Evolutionary conservation across 129 eudicot species (phyloP).

Genomic region (Heracleum sosnowskyi): DNA sequence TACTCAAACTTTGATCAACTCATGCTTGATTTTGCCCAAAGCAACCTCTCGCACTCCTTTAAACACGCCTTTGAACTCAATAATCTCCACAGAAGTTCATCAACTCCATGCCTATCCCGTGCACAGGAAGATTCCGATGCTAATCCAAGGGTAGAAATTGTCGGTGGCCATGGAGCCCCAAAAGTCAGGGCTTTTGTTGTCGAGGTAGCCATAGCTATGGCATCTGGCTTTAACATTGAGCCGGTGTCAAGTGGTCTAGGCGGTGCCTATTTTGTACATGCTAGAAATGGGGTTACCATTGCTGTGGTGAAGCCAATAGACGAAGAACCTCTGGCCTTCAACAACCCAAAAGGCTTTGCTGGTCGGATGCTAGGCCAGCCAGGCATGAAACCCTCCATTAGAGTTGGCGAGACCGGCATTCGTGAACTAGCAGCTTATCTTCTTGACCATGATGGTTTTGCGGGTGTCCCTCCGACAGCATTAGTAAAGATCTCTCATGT

Average conservation of each 20-base stretch:
- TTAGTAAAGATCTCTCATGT: slow-evolving; percentile 66
- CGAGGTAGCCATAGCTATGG: slow-evolving; percentile 88
- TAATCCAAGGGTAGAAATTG: slow-evolving; percentile 62
- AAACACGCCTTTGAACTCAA: slow-evolving; percentile 38
- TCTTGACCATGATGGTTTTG: slow-evolving; percentile 86
- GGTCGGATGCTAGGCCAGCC: slow-evolving; percentile 93
- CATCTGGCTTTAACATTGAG: slow-evolving; percentile 62
- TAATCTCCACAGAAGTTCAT: slow-evolving; percentile 70
- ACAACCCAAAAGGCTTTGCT: slow-evolving; percentile 83
- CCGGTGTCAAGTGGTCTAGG: slow-evolving; percentile 81
- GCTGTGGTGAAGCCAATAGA: slow-evolving; percentile 90
- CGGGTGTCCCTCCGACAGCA: slow-evolving; percentile 93
- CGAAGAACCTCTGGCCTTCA: slow-evolving; percentile 85
- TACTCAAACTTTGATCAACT: slow-evolving; percentile 65
- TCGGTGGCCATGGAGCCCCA: slow-evolving; percentile 61
- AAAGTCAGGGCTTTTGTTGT: slow-evolving; percentile 68
- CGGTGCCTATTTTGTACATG: slow-evolving; percentile 67
- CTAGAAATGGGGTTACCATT: slow-evolving; percentile 45
- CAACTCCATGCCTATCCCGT: slow-evolving; percentile 85
- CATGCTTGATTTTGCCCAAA: slow-evolving; percentile 45
- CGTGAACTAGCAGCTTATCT: slow-evolving; percentile 92
- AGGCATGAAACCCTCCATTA: slow-evolving; percentile 78
- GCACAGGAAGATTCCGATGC: slow-evolving; percentile 47
- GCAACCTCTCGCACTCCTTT: slow-evolving; percentile 33
- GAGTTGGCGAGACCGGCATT: slow-evolving; percentile 78